phyloP scores from a whole-genome alignment of 495 filamentous ascomycete species.

The Neurospora sublineolata region DNA sequence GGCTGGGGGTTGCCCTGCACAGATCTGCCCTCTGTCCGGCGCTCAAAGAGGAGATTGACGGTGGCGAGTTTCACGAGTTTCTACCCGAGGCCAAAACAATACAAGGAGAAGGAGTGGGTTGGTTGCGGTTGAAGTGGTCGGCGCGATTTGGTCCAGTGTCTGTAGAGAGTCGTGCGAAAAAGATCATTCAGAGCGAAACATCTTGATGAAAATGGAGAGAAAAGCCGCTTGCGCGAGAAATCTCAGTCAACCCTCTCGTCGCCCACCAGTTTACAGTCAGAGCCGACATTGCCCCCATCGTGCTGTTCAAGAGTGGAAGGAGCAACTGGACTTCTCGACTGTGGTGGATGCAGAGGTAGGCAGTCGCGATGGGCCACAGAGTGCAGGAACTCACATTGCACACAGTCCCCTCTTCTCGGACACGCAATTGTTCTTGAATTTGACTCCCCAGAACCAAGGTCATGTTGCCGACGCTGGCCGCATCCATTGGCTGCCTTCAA shows the following conservation, averaged over 20 bases:
- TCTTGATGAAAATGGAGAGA: not conserved
- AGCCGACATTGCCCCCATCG: not conserved
- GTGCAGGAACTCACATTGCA: not conserved
- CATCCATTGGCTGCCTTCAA: too few species aligned
- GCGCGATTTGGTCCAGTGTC: not conserved
- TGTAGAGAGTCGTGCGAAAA: not conserved
- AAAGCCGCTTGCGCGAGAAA: not conserved
- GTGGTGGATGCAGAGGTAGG: not conserved
- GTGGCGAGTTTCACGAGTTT: not conserved
- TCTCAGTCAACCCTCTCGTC: not conserved
- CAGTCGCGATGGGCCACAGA: not conserved
- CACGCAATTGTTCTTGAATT: too few species aligned
- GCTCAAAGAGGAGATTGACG: not conserved
- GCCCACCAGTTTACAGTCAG: not conserved
- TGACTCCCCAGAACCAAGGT: too few species aligned
- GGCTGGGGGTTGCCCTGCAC: not conserved
- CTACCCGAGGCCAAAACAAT: not conserved
- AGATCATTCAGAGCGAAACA: not conserved
- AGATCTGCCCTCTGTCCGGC: not conserved
- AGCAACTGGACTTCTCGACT: not conserved
- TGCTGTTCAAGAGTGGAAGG: not conserved
- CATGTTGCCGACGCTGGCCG: too few species aligned
- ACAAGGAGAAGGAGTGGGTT: not conserved
- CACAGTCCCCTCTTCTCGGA: too few species aligned
- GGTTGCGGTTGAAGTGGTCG: not conserved